Conservation (phyloP, 495 filamentous ascomycete genomes). For the Neurospora discreta region DNA sequence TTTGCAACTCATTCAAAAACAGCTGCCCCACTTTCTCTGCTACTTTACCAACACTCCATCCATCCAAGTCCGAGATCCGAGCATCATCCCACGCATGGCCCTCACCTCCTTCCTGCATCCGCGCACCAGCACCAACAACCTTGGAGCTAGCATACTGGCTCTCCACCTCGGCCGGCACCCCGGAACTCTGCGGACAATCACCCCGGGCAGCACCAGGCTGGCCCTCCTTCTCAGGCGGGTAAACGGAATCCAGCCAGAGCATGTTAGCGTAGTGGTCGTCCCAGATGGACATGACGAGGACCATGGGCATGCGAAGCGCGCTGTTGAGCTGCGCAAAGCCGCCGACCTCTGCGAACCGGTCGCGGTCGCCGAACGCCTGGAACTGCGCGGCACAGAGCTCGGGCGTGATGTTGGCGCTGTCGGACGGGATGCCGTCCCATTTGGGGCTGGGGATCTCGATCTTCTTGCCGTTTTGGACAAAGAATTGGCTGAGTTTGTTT, state of each 20-base stretch:
- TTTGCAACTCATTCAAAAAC: no score
- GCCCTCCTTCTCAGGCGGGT: constrained; percentile 45
- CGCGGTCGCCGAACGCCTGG: constrained; percentile 33
- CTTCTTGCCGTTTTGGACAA: constrained; percentile 55
- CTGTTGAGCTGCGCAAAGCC: constrained; percentile 47
- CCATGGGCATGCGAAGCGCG: constrained; percentile 51
- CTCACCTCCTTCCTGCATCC: no score
- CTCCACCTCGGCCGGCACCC: constrained; percentile 50
- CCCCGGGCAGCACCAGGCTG: constrained; percentile 59
- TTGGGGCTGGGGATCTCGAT: constrained; percentile 44
- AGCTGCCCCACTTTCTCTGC: no score
- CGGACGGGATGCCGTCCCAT: constrained; percentile 17
- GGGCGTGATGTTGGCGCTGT: constrained; percentile 31
- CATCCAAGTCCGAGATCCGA: neutral
- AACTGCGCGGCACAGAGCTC: constrained; percentile 19
- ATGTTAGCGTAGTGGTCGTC: constrained; percentile 70
- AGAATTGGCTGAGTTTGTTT: constrained; percentile 55
- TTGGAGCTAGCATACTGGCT: constrained; percentile 26
- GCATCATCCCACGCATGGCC: neutral
- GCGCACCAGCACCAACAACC: constrained; percentile 15
- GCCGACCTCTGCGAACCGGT: constrained; percentile 50
- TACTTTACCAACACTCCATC: no score
- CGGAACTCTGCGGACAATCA: constrained; percentile 46
- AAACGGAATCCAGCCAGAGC: constrained; percentile 74
- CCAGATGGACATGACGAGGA: constrained; percentile 69